Base-by-base conservation (phyloP, 768 basidiomycete genomes). In the Macrolepiota fuliginosa region DNA sequence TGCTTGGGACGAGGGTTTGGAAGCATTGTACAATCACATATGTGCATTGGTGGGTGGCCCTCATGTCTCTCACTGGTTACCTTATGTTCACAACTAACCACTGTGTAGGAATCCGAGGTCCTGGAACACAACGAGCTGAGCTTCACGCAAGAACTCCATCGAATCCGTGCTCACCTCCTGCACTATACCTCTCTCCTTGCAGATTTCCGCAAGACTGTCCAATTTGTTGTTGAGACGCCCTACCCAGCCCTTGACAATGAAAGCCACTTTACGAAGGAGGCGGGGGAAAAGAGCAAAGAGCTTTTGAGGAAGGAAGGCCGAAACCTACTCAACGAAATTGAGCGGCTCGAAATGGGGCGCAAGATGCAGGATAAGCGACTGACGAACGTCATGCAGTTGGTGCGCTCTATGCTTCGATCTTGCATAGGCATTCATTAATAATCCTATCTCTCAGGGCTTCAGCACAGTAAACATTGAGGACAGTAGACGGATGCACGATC, bases 1-100 rank as follows among this genome's bases (percentile, higher is more conserved):
- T 63, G 78, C 79, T 1, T 84, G 82, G 81, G 83, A 84, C 54
- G 76, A 83, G 66, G 73, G 80, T 0, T 67, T 84, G 4, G 83
- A 83, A 61, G 65, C 66, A 17, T 68, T 84, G 24, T 82, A 82
- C 54, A 63, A 67, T 2, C 76, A 83, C 62, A 74, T 84, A 42
- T 77, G 71, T 63, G 63, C 57, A 32, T 71, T 83, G 39, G 82
- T 83, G 57, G 62, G 77, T 65, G 19, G n/a, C 29, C 13, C 40
- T 59, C 17, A 9, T 17, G 22, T 42, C n/a, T 42, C 11, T 25
- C 7, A 10, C n/a, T 27, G 5, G 11, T 10, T 6, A 1, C 3
- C 7, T n/a, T 5, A 6, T 4, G 4, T 49, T 29, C n/a, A 22
- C 22, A 32, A 12, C 25, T 17, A 35, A 22, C n/a, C 5, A 15